A percentile compares a stretch with the other conserved stretches of the same genome.
Evolutionary conservation across 1,139 yeast species (phyloP).

Genomic region (Pneumocystis wakefieldiae): DNA sequence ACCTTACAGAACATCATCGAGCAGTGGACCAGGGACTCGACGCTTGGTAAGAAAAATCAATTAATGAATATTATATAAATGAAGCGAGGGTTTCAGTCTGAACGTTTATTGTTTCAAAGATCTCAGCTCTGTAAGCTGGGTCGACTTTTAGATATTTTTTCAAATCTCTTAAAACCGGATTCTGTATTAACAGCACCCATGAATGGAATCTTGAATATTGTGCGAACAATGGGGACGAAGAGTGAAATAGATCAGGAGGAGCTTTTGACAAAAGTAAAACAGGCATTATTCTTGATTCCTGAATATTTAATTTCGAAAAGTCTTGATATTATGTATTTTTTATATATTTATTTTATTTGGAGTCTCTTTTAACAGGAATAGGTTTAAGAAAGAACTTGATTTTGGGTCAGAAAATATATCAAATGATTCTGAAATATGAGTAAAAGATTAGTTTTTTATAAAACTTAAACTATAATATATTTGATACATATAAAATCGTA

Average conservation of each 20-base stretch:
- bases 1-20: conserved; percentile 2
- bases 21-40: conserved; percentile 4
- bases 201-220: conserved; percentile 2
- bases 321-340: conserved; percentile 4
- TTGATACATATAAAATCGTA: too few relatives aligned
- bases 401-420: not conserved
- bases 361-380: not conserved
- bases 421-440: not conserved
- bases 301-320: conserved; percentile 4
- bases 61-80: not conserved
- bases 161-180: not conserved
- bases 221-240: not conserved
- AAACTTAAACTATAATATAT: too few relatives aligned
- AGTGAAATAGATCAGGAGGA: not conserved
- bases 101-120: not conserved
- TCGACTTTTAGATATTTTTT: not conserved
- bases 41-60: not conserved
- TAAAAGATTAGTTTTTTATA: too few relatives aligned
- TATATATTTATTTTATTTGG: not conserved
- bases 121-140: not conserved
- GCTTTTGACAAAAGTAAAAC: not conserved
- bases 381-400: not conserved
- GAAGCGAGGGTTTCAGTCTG: not conserved
- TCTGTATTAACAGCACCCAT: not conserved
- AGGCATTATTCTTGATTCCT: conserved; percentile 5